Evolutionary conservation across 169 alveolate species (phyloP).

Genomic region (Eimeria maxima): DNA sequence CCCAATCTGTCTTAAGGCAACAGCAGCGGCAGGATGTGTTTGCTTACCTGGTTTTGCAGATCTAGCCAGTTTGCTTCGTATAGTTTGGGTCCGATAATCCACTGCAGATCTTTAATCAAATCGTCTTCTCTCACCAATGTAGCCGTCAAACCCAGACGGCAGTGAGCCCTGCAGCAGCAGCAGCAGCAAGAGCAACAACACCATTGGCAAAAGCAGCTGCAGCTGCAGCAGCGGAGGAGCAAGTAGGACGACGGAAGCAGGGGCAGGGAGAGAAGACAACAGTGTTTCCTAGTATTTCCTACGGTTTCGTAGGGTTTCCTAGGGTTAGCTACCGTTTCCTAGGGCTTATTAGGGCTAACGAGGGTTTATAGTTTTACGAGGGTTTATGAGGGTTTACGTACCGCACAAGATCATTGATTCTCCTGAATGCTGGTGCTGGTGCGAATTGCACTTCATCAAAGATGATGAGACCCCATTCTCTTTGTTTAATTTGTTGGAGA

Average conservation of each 20-base stretch:
- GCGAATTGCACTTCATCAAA: conserved; percentile 99
- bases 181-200: background rate
- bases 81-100: conserved; percentile 99
- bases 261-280: too few relatives aligned
- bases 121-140: conserved; percentile 99
- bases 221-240: background rate
- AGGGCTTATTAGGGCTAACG: background rate
- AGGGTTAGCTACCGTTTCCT: too few relatives aligned
- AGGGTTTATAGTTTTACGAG: background rate
- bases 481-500: conserved; percentile 92
- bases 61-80: conserved; percentile 99
- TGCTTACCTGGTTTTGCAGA: conserved; percentile 91
- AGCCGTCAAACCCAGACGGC: conserved; percentile 98
- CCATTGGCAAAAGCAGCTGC: background rate
- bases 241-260: too few relatives aligned
- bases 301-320: background rate
- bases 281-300: background rate
- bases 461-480: conserved; percentile 99
- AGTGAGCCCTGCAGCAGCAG: conserved; percentile 80
- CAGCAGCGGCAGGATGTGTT: background rate
- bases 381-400: background rate
- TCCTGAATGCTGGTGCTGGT: conserved; percentile 98
- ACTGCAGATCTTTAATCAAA: conserved; percentile 97
- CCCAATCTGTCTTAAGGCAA: background rate
- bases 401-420: conserved; percentile 91